Percentiles rank a stretch among this genome's conserved stretches.
These are phyloP conservation scores for Exophiala dermatitidis DNA, from an alignment of 2,329 filamentous ascomycete genomes.

Conservation along the genomic window DNA sequence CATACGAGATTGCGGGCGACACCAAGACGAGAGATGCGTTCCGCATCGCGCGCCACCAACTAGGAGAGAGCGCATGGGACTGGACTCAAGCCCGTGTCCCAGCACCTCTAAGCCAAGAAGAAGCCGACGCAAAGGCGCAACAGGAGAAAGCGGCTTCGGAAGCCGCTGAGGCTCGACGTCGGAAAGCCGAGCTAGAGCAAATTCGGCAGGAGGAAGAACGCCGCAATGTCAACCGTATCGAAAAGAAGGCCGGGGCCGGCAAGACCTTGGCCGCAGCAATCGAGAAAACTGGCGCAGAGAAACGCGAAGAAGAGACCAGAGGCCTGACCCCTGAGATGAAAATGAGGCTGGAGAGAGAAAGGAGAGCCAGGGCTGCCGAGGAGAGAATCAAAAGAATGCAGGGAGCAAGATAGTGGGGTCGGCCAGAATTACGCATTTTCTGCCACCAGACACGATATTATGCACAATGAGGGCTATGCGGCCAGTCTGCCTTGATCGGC, in stretches of 20 bases:
- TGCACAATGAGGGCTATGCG: background rate
- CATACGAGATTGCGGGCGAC: conserved; percentile 84
- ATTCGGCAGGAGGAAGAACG: conserved; percentile 56
- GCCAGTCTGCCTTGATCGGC: background rate
- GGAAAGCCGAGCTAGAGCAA: conserved; percentile 67
- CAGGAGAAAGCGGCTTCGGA: conserved; percentile 64
- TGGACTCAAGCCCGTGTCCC: conserved; percentile 75
- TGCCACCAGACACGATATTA: background rate
- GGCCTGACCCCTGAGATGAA: conserved; percentile 84
- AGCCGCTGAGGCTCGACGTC: conserved; percentile 60
- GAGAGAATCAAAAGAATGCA: conserved; percentile 69
- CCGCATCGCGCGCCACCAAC: conserved; percentile 72
- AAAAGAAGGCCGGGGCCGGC: conserved; percentile 46
- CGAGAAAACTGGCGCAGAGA: conserved; percentile 70
- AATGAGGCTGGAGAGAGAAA: conserved; percentile 75
- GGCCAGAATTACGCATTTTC: background rate
- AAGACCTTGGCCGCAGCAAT: conserved; percentile 49
- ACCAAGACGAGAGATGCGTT: conserved; percentile 83
- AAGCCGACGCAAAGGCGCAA: conserved; percentile 62
- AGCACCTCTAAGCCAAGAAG: conserved; percentile 58
- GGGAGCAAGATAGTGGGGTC: conserved; percentile 17
- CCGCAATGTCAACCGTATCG: conserved; percentile 34
- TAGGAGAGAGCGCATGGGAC: conserved; percentile 68
- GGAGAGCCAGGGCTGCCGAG: conserved; percentile 84
- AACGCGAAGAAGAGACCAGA: conserved; percentile 72